phyloP scores from a whole-genome alignment of 192 early-diverging fungal genomes.

The Geranomyces variabilis region DNA sequence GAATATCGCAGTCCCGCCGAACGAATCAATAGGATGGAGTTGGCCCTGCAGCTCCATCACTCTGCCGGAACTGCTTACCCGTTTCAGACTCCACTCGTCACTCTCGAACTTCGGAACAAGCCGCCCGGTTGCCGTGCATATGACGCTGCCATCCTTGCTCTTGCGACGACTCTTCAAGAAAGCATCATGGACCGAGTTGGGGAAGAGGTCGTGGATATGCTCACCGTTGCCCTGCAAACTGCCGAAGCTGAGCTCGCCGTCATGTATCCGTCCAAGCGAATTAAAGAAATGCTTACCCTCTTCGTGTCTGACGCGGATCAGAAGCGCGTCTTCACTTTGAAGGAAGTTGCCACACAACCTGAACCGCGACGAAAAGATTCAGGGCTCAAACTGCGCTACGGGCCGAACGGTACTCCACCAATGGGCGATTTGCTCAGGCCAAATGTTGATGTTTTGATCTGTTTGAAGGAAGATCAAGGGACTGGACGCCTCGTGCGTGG shows the following conservation, averaged over 20 bases:
- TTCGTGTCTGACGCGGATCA: not conserved
- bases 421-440: constrained; percentile 11
- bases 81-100: constrained; percentile 37
- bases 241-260: not conserved
- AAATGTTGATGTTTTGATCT: constrained; percentile 35
- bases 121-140: constrained; percentile 16
- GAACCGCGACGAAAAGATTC: not conserved
- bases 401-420: constrained; percentile 1
- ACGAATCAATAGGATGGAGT: not conserved
- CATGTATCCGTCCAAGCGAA: not conserved
- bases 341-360: not conserved
- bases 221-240: constrained; percentile 20
- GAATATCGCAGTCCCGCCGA: not conserved
- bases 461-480: constrained; percentile 47
- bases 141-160: not conserved
- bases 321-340: not conserved
- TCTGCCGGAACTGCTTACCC: constrained; percentile 34
- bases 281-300: constrained; percentile 1
- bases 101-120: constrained; percentile 26
- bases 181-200: constrained; percentile 25
- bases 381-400: not conserved
- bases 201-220: constrained; percentile 27
- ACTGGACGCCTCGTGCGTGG: constrained; percentile 40
- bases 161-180: constrained; percentile 20
- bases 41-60: constrained; percentile 42